Conservation (phyloP, 208 protist species). For the Naegleria lovaniensis region DNA sequence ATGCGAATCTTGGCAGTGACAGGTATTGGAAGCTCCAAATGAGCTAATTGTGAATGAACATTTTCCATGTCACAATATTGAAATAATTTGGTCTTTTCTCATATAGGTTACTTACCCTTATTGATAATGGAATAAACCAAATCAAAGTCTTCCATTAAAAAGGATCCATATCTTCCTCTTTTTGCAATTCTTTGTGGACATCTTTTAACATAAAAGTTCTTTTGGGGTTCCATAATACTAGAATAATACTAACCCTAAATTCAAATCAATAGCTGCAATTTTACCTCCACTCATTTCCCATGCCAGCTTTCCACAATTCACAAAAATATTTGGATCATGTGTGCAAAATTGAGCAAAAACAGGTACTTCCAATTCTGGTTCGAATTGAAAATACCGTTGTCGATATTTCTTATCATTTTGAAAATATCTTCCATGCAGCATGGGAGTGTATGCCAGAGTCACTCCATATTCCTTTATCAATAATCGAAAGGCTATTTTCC, state of each 20-base stretch:
- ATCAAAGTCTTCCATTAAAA: constrained; percentile 54
- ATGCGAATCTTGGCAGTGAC: constrained; percentile 81
- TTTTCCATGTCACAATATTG: no score
- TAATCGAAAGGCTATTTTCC: constrained; percentile 61
- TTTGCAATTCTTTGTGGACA: constrained; percentile 81
- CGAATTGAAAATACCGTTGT: background rate
- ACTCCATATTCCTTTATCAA: constrained; percentile 71
- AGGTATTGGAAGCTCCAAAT: constrained; percentile 56
- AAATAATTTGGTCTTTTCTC: no score
- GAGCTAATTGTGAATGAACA: no score
- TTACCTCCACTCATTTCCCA: background rate
- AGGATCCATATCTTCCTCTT: constrained; percentile 76
- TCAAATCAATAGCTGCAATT: constrained; percentile 36
- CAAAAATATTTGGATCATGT: constrained; percentile 50
- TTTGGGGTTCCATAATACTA: background rate
- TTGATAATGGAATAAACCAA: background rate
- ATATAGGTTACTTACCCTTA: background rate
- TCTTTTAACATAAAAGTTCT: background rate
- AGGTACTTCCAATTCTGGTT: constrained; percentile 45
- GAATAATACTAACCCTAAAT: constrained; percentile 26
- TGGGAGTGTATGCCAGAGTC: constrained; percentile 71
- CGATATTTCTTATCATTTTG: background rate
- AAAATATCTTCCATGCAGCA: constrained; percentile 56
- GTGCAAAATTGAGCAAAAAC: constrained; percentile 74
- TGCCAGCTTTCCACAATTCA: constrained; percentile 36